Evolutionary conservation across 2,329 filamentous ascomycete genomes (phyloP).

Genomic region (Cladobotryum mycophilum): DNA sequence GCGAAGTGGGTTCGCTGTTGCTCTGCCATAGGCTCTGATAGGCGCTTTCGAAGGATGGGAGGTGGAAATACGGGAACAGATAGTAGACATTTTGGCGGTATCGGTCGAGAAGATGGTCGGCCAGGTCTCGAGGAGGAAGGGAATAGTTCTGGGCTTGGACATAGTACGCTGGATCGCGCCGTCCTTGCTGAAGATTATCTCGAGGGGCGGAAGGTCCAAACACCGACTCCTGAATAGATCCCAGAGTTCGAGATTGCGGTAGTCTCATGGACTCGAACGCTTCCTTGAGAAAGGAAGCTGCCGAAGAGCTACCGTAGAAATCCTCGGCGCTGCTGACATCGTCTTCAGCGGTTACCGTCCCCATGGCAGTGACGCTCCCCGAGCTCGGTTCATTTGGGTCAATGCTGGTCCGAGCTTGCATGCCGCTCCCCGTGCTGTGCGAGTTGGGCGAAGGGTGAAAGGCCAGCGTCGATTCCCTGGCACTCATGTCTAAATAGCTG

Average conservation of each 20-base stretch:
- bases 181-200: conserved; percentile 4
- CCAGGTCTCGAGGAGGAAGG: conserved; percentile 34
- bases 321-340: conserved; percentile 22
- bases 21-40: conserved; percentile 34
- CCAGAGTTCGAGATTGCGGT: not conserved
- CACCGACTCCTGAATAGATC: conserved; percentile 6
- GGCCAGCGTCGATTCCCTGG: not conserved
- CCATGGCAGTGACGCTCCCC: conserved; percentile 32
- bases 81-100: conserved; percentile 35
- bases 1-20: not conserved
- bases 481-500: not conserved
- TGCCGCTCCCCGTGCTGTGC: not conserved
- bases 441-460: not conserved
- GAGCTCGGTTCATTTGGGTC: not conserved
- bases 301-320: conserved; percentile 34
- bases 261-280: conserved; percentile 24
- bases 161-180: conserved; percentile 11
- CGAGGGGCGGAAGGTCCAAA: not conserved
- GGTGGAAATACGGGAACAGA: conserved; percentile 39
- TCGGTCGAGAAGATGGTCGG: conserved; percentile 33
- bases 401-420: not conserved
- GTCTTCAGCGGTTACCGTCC: conserved; percentile 27
- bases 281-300: conserved; percentile 34
- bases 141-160: conserved; percentile 23
- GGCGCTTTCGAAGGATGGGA: conserved; percentile 32